Evolutionary conservation across 495 filamentous ascomycete species (phyloP).

Genomic region (Beverwykella pulmonaria): DNA sequence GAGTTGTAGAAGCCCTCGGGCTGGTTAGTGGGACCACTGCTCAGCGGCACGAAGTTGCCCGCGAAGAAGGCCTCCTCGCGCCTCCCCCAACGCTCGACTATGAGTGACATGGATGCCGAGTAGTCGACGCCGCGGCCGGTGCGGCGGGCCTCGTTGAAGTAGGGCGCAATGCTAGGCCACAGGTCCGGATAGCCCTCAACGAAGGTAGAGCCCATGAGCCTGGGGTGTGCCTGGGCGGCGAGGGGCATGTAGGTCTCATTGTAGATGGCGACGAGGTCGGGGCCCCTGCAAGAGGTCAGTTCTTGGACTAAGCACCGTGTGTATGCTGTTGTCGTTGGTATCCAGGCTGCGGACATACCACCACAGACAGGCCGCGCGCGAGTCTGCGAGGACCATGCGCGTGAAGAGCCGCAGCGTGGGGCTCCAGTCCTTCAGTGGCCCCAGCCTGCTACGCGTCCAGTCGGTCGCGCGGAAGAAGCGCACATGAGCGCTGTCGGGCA

Average conservation of each 20-base stretch:
- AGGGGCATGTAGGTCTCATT: conserved; percentile 27
- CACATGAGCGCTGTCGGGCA: conserved; percentile 31
- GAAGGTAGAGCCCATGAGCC: conserved; percentile 33
- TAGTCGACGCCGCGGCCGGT: conserved; percentile 15
- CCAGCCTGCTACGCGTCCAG: conserved; percentile 27
- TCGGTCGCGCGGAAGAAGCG: conserved; percentile 29
- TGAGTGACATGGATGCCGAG: conserved; percentile 9
- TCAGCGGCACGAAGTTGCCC: conserved; percentile 39
- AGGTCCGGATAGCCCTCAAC: conserved; percentile 21
- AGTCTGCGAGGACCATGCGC: conserved; percentile 35
- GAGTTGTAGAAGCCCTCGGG: conserved; percentile 41
- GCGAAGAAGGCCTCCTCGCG: conserved; percentile 38
- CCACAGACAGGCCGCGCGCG: conserved; percentile 28
- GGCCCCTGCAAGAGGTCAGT: conserved; percentile 12
- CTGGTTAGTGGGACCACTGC: conserved; percentile 20
- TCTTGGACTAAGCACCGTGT: too few relatives aligned
- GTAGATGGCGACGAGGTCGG: conserved; percentile 34
- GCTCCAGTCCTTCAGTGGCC: conserved; percentile 22
- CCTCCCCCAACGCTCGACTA: conserved; percentile 29
- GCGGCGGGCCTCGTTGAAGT: conserved; percentile 11
- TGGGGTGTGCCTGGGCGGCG: conserved; percentile 27
- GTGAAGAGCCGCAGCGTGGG: conserved; percentile 17
- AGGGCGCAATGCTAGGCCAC: conserved; percentile 3
- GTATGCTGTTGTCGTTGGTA: too few relatives aligned
- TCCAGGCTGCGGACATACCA: conserved; percentile 10